phyloP scores from a whole-genome alignment of 768 basidiomycete genomes.

The Boletus rubescentipes region DNA sequence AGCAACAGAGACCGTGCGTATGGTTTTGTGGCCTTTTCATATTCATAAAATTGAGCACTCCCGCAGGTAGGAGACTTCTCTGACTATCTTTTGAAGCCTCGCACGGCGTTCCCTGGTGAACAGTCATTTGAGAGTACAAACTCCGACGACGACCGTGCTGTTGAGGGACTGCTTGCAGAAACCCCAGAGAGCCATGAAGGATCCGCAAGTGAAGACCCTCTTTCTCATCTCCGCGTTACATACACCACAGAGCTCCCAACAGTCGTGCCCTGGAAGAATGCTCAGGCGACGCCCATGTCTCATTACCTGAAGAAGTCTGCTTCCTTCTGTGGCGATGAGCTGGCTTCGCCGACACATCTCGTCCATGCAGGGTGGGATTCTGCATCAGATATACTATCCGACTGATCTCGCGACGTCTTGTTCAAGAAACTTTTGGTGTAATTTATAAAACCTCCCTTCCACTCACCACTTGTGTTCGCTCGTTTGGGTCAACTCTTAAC shows the following conservation, averaged over 20 bases:
- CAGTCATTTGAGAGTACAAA: slow-evolving; percentile 34
- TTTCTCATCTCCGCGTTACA: slow-evolving; percentile 39
- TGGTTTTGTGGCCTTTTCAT: slow-evolving; percentile 29
- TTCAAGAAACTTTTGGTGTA: slow-evolving; percentile 15
- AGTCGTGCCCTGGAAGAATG: slow-evolving; percentile 36
- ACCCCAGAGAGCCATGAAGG: slow-evolving; percentile 30
- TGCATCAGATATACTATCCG: slow-evolving; percentile 41
- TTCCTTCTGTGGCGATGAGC: slow-evolving; percentile 38
- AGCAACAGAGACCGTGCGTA: slow-evolving; percentile 32
- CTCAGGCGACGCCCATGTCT: slow-evolving; percentile 34
- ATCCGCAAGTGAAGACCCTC: slow-evolving; percentile 30
- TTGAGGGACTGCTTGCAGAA: slow-evolving; percentile 35
- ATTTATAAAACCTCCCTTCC: slow-evolving; percentile 20
- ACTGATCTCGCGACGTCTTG: slow-evolving; percentile 23
- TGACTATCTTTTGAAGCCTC: slow-evolving; percentile 26
- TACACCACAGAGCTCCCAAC: slow-evolving; percentile 34
- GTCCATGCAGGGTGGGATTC: slow-evolving; percentile 61
- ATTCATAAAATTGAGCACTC: slow-evolving; percentile 26
- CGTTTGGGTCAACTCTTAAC: slow-evolving; percentile 17
- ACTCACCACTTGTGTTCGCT: slow-evolving; percentile 15
- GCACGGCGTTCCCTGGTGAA: slow-evolving; percentile 28
- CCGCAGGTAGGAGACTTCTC: slow-evolving; percentile 31
- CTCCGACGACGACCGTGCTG: slow-evolving; percentile 37
- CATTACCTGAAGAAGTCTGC: slow-evolving; percentile 40
- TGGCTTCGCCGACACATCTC: slow-evolving; percentile 48